Conservation (phyloP, 1,284 basidiomycete genomes). For the Apiotrichum brassicae region DNA sequence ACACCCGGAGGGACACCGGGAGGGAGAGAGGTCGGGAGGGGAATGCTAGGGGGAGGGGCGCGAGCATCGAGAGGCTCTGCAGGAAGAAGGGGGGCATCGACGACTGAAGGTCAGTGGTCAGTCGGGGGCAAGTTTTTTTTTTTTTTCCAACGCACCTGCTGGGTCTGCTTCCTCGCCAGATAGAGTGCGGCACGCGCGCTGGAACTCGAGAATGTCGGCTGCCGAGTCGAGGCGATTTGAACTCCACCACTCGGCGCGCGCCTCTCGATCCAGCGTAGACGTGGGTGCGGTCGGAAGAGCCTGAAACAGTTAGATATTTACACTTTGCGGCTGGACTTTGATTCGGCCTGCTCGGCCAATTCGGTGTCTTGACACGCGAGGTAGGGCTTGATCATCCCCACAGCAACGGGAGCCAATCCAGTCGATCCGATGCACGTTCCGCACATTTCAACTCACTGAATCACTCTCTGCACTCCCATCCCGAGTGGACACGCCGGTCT, state of each 20-base stretch:
- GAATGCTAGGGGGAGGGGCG: neutral
- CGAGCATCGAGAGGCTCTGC: too few relatives aligned
- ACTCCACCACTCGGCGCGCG: conserved; percentile 15
- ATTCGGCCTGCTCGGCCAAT: too few relatives aligned
- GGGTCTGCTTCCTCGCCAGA: neutral
- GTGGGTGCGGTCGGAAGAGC: conserved; percentile 9
- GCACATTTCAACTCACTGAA: neutral
- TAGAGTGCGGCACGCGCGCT: neutral
- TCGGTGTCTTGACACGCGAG: too few relatives aligned
- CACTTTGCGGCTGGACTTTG: too few relatives aligned
- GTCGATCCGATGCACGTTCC: too few relatives aligned
- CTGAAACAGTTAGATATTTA: neutral
- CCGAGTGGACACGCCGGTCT: neutral
- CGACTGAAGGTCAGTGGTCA: too few relatives aligned
- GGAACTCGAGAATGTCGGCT: conserved; percentile 6
- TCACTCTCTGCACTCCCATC: neutral
- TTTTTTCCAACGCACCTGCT: too few relatives aligned
- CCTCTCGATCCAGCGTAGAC: conserved; percentile 8
- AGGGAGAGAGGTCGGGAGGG: neutral
- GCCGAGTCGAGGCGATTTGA: conserved; percentile 5
- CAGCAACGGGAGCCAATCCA: too few relatives aligned
- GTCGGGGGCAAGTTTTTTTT: too few relatives aligned
- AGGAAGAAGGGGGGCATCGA: too few relatives aligned
- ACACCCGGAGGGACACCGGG: neutral
- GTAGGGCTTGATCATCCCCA: too few relatives aligned